Conservation (phyloP, 176 grass and related monocot species). For the Paspalum vaginatum region DNA sequence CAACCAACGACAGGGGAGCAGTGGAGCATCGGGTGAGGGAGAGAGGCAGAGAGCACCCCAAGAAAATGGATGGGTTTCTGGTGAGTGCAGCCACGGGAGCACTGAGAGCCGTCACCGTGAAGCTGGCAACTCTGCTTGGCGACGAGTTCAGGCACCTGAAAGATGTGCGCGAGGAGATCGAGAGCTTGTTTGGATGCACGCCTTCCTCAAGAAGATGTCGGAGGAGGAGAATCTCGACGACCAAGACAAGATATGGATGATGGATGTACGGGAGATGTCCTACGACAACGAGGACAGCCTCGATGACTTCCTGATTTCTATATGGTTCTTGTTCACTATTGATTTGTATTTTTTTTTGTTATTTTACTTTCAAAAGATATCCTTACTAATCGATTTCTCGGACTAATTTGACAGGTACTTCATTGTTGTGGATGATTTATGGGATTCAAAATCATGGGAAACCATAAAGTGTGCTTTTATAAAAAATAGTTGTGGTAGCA, state of each 20-base stretch:
- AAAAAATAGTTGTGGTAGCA: neutral
- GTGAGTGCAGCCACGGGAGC: no score
- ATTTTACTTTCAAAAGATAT: neutral
- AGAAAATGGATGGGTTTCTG: no score
- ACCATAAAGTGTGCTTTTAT: neutral
- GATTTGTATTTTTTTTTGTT: neutral
- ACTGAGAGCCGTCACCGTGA: no score
- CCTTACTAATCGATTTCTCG: neutral
- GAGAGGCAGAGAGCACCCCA: no score
- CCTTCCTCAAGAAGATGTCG: neutral
- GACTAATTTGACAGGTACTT: slow-evolving; percentile 12
- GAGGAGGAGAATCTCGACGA: neutral
- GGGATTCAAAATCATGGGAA: neutral
- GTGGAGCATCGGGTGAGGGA: no score
- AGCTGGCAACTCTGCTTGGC: no score
- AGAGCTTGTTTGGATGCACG: neutral
- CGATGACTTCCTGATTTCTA: neutral
- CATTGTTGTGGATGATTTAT: slow-evolving; percentile 25
- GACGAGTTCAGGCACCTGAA: neutral
- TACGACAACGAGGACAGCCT: neutral
- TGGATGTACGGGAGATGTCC: neutral
- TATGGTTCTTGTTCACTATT: neutral
- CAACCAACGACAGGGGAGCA: no score
- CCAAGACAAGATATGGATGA: neutral
- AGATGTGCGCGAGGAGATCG: neutral